Conservation (phyloP, 1,284 basidiomycete genomes). For the Ceratobasidium sp. region DNA sequence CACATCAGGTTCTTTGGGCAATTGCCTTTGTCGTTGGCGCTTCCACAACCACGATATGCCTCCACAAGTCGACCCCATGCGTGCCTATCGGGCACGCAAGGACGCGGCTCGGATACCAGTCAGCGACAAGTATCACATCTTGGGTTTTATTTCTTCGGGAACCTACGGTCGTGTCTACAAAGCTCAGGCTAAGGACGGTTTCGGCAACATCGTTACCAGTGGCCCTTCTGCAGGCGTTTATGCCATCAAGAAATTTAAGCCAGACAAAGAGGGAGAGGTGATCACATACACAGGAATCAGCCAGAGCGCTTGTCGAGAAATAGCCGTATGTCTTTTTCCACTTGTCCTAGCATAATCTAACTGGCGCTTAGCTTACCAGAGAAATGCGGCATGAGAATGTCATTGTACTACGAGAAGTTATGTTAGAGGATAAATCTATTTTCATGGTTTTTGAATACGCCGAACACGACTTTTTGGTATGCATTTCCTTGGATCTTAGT, state of each 20-base stretch:
- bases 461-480: constrained; percentile 95
- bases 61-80: constrained; percentile 74
- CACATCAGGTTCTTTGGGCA: constrained; percentile 4
- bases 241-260: constrained; percentile 99
- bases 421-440: constrained; percentile 97
- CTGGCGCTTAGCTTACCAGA: constrained; percentile 78
- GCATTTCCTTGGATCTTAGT: constrained; percentile 14
- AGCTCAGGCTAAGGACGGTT: constrained; percentile 76
- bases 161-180: constrained; percentile 99
- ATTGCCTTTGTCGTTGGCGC: constrained; percentile 9
- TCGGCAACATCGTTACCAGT: constrained; percentile 60
- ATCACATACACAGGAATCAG: constrained; percentile 96
- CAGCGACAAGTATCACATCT: constrained; percentile 86
- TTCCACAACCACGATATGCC: constrained; percentile 22
- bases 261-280: constrained; percentile 96
- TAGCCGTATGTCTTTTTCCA: constrained; percentile 74
- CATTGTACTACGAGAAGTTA: constrained; percentile 91
- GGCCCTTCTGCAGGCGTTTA: constrained; percentile 69
- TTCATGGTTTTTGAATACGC: constrained; percentile 99
- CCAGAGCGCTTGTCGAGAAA: constrained; percentile 96
- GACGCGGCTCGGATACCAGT: constrained; percentile 78
- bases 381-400: constrained; percentile 96
- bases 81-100: constrained; percentile 82
- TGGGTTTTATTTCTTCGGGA: constrained; percentile 97
- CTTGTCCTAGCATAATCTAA: neutral